Evolutionary conservation across 2,329 filamentous ascomycete genomes (phyloP).

Genomic region (Pestalotiopsis fici): DNA sequence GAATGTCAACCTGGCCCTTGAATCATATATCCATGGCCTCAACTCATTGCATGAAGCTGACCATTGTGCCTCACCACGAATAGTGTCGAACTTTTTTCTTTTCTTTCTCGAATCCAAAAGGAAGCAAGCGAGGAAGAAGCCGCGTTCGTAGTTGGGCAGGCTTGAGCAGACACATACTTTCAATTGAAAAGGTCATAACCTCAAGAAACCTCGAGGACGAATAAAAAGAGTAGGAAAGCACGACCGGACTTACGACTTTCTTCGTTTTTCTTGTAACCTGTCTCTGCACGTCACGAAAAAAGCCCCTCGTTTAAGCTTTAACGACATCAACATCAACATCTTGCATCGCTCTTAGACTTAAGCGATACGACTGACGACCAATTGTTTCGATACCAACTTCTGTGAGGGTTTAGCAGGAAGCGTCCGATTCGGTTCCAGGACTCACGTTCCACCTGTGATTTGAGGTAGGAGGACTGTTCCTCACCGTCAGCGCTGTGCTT

Average conservation of each 20-base stretch:
- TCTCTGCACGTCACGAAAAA: background rate
- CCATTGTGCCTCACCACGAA: background rate
- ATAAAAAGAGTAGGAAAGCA: background rate
- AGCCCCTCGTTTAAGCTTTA: background rate
- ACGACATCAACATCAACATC: background rate
- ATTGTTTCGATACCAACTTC: background rate
- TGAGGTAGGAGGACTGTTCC: background rate
- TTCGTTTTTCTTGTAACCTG: background rate
- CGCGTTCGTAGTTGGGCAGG: too few relatives aligned
- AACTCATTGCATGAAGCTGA: too few relatives aligned
- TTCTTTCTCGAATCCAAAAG: background rate
- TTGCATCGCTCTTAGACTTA: background rate
- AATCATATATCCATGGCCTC: background rate
- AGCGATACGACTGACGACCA: background rate
- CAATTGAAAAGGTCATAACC: too few relatives aligned
- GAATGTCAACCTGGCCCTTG: too few relatives aligned
- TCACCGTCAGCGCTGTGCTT: slow-evolving; percentile 7
- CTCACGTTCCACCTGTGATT: too few relatives aligned
- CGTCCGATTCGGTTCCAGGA: too few relatives aligned
- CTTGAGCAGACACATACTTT: too few relatives aligned
- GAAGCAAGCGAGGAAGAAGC: too few relatives aligned
- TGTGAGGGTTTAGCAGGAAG: too few relatives aligned
- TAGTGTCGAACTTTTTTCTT: background rate
- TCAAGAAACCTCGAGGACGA: too few relatives aligned
- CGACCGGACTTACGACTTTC: background rate